phyloP scores from a whole-genome alignment of 352 stramenopile species.

The Pythium guiyangense region DNA sequence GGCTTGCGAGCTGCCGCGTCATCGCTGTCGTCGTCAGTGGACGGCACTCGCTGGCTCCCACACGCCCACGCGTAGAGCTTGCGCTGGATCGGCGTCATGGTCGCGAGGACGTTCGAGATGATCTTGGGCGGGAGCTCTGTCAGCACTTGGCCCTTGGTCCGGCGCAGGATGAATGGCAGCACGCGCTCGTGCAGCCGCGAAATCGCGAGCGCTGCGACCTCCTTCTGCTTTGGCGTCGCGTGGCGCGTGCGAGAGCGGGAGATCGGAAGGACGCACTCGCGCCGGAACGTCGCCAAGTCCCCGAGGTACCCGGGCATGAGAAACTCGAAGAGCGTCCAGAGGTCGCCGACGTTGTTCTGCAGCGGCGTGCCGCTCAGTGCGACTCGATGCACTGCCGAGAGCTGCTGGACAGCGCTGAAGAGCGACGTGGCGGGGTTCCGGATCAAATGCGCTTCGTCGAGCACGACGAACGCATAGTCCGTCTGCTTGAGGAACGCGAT shows the following conservation, averaged over 20 bases:
- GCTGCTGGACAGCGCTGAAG: conserved; percentile 73
- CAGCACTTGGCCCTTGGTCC: conserved; percentile 96
- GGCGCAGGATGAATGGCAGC: conserved; percentile 96
- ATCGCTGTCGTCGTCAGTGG: not conserved
- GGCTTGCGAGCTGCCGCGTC: no score
- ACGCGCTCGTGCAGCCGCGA: conserved; percentile 93
- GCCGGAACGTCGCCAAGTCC: conserved; percentile 62
- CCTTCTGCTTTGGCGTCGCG: conserved; percentile 74
- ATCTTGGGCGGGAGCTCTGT: conserved; percentile 97
- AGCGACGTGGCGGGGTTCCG: conserved; percentile 92
- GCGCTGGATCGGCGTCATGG: conserved; percentile 86
- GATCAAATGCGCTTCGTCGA: conserved; percentile 98
- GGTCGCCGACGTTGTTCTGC: conserved; percentile 96
- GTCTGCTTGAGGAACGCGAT: conserved; percentile 49
- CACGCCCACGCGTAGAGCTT: conserved; percentile 66
- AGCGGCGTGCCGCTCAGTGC: conserved; percentile 96
- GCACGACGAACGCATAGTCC: conserved; percentile 85
- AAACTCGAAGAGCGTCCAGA: conserved; percentile 98
- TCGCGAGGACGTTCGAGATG: conserved; percentile 91
- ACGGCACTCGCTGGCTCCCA: not conserved
- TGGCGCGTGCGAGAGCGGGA: conserved; percentile 44
- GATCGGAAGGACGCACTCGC: conserved; percentile 64
- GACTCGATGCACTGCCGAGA: conserved; percentile 88
- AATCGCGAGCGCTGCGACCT: conserved; percentile 81
- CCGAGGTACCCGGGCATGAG: conserved; percentile 97